Evolutionary conservation across 2,329 filamentous ascomycete genomes (phyloP).

Genomic region (Exophiala bonariae): DNA sequence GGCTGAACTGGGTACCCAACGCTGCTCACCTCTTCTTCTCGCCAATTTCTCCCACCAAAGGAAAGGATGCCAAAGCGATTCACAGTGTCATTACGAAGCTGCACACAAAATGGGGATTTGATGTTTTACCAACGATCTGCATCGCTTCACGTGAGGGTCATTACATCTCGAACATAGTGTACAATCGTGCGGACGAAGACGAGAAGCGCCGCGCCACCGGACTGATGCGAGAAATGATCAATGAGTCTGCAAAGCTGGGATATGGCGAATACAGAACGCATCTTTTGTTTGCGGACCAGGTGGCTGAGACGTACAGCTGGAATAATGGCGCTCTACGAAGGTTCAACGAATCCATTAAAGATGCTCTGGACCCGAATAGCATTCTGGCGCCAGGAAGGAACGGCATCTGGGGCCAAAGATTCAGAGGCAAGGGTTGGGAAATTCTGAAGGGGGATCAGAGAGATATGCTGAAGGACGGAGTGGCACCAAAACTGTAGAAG

Average conservation of each 20-base stretch:
- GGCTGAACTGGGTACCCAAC: slow-evolving; percentile 37
- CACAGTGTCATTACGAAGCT: slow-evolving; percentile 30
- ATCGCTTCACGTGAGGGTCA: slow-evolving; percentile 34
- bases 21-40: slow-evolving; percentile 36
- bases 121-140: slow-evolving; percentile 28
- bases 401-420: slow-evolving; percentile 41
- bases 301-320: slow-evolving; percentile 46
- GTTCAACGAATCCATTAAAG: slow-evolving; percentile 48
- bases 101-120: slow-evolving; percentile 25
- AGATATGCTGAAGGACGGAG: slow-evolving; percentile 18
- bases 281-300: slow-evolving; percentile 47
- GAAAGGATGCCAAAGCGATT: slow-evolving; percentile 31
- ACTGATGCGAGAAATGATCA: slow-evolving; percentile 35
- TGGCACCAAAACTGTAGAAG: slow-evolving; percentile 15
- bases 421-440: slow-evolving; percentile 20
- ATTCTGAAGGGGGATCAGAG: slow-evolving; percentile 20
- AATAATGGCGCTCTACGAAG: slow-evolving; percentile 42
- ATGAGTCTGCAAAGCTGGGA: slow-evolving; percentile 42
- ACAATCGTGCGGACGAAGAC: slow-evolving; percentile 29
- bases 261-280: slow-evolving; percentile 51
- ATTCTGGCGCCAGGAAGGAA: slow-evolving; percentile 49
- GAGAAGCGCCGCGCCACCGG: slow-evolving; percentile 31
- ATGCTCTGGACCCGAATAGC: slow-evolving; percentile 49
- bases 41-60: slow-evolving; percentile 37
- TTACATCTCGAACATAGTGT: slow-evolving; percentile 37